Base-by-base conservation (phyloP, 1,139 yeast genomes). In the Suzukiozyma palmioleophila region DNA sequence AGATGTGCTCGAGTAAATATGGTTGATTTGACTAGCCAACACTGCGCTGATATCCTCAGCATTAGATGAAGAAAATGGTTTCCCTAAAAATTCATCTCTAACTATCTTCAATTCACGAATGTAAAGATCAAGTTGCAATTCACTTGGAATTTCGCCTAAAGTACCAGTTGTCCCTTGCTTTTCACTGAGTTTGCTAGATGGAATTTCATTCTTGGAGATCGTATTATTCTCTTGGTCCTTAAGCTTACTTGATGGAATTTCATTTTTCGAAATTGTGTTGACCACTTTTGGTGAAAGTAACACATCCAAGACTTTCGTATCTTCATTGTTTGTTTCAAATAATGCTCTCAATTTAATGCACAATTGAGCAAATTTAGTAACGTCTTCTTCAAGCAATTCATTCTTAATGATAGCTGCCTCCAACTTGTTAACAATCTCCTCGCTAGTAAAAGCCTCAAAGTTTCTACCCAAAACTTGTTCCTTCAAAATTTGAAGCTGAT, bases 281-380 rank as follows among this genome's bases (percentile, higher is more conserved):
- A 8, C 16, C 4, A 12, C 31, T 3, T 28, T 13, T 4, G 12
- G 12, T 15, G 31, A 12, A 32, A 64, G 45, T 2, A 67, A 50
- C 3, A 61, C 51, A 45, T 69, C 73, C 45, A 69, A 57, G 8
- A 62, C 56, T 18, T 52, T 59, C 4, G 71, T 63, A 38, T 64
- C 44, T 2, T 58, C 60, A 9, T 62, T 62, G 46, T 68, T 66
- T n/a, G 53, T 33, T 7, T 43, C 46, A 37, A 66, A 64, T 27
- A 66, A 49, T 3, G 43, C 40, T 1, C 35, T 36, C 35, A 64
- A 51, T 27, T 52, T 49, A 37, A 49, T 45, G 35, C 47, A 44
- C 38, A 60, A 51, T 35, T 56, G 50, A 36, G 54, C 50, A 34
- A 52, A 58, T 8, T 51, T 44, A 21, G 47, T 44, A 11, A 54